Evolutionary conservation across 2,329 filamentous ascomycete genomes (phyloP).

Genomic region (Aspergillus texensis): DNA sequence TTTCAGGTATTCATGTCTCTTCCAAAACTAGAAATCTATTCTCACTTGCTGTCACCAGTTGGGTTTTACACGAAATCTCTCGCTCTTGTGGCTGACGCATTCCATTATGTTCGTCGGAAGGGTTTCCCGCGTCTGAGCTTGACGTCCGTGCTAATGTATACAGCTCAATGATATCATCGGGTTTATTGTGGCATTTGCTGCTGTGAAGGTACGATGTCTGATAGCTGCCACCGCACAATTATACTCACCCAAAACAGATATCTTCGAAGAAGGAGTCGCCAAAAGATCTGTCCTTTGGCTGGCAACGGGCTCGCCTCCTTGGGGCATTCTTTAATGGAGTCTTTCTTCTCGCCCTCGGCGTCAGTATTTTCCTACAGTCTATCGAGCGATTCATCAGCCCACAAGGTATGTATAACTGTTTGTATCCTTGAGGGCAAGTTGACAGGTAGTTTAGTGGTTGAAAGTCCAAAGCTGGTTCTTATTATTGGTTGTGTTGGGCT

Average conservation of each 20-base stretch:
- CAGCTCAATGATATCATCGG: not conserved
- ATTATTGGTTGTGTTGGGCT: not conserved
- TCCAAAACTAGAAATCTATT: not conserved
- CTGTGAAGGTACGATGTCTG: not conserved
- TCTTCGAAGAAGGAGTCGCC: not conserved
- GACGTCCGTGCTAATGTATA: not conserved
- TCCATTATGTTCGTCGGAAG: not conserved
- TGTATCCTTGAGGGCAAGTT: not conserved
- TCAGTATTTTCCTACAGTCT: not conserved
- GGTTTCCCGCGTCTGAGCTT: not conserved
- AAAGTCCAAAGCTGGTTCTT: not conserved
- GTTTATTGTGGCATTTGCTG: not conserved
- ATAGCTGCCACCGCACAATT: too few relatives aligned
- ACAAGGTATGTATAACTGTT: not conserved
- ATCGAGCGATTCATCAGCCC: not conserved
- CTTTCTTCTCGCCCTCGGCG: not conserved
- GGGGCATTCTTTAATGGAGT: not conserved
- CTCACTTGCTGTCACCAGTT: not conserved
- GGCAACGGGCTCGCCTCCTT: not conserved
- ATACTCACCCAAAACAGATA: not conserved
- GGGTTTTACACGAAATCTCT: not conserved
- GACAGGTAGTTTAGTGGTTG: not conserved
- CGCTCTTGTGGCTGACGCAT: not conserved
- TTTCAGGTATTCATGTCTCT: not conserved
- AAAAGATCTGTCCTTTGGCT: not conserved